phyloP scores from a whole-genome alignment of 2,329 filamentous ascomycete species.

The Exserohilum turcica region DNA sequence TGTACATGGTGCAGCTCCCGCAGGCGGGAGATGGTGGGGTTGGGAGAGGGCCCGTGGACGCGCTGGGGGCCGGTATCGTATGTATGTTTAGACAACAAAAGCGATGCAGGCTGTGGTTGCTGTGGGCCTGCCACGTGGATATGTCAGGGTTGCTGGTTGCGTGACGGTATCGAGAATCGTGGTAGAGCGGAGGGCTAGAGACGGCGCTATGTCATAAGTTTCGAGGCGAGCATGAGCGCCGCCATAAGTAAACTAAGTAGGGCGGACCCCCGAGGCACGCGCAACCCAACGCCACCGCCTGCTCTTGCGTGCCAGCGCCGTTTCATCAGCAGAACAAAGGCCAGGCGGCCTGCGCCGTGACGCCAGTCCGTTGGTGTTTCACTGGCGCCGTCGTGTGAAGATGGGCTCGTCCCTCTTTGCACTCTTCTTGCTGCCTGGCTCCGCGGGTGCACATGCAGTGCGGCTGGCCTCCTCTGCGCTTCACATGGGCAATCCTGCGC shows the following conservation, averaged over 20 bases:
- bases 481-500: not conserved
- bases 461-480: not conserved
- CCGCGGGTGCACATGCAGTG: not conserved
- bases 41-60: constrained; percentile 1
- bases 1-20: constrained; percentile 47
- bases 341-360: not conserved
- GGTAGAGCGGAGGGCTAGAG: constrained; percentile 13
- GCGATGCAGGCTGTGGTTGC: constrained; percentile 5
- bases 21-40: constrained; percentile 21
- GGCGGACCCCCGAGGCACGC: constrained; percentile 15
- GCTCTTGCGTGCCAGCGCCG: not conserved
- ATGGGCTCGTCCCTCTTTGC: not conserved
- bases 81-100: not conserved
- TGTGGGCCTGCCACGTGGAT: constrained; percentile 26
- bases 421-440: not conserved
- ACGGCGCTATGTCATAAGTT: constrained; percentile 22
- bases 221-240: not conserved
- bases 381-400: not conserved
- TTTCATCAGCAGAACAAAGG: not conserved
- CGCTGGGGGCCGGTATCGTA: not conserved
- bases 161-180: constrained; percentile 6
- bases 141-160: not conserved
- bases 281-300: constrained; percentile 8
- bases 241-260: constrained; percentile 6
- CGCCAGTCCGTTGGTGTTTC: not conserved